phyloP scores from a whole-genome alignment of 441 rosid species.

The Raphanus hybrid region DNA sequence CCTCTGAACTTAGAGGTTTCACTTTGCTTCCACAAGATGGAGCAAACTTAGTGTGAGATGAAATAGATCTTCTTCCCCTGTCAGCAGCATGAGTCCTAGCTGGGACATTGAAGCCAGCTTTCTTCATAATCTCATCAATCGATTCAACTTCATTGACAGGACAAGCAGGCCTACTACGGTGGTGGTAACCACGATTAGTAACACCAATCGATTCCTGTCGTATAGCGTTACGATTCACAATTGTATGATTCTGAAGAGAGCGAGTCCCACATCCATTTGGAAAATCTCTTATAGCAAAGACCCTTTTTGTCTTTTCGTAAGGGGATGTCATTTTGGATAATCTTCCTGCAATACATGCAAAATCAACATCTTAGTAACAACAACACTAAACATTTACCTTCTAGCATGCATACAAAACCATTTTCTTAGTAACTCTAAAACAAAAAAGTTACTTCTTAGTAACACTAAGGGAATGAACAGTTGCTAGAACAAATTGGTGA shows the following conservation, averaged over 20 bases:
- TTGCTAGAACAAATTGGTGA: not conserved
- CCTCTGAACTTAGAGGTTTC: constrained; percentile 34
- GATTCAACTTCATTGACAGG: constrained; percentile 20
- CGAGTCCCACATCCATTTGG: constrained; percentile 1
- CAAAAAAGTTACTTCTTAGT: not conserved
- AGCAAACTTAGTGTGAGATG: constrained; percentile 50
- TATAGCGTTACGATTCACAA: not conserved
- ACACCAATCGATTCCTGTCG: not conserved
- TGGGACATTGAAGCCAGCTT: constrained; percentile 21
- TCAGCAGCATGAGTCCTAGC: constrained; percentile 9
- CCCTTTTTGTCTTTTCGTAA: not conserved
- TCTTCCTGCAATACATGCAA: constrained; percentile 7
- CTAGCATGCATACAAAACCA: no score
- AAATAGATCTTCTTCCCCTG: constrained; percentile 42
- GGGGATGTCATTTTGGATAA: not conserved
- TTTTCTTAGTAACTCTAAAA: not conserved
- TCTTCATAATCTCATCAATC: constrained; percentile 12
- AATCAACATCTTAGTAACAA: not conserved
- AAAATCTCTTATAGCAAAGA: constrained; percentile 1
- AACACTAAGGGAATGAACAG: constrained; percentile 8
- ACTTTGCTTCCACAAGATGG: constrained; percentile 54
- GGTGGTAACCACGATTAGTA: not conserved
- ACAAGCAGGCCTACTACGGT: not conserved
- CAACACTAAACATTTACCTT: not conserved
- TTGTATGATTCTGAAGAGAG: not conserved